Percentiles rank a stretch among this genome's conserved stretches.
These are phyloP conservation scores for Trypanosoma cruzi DNA, from an alignment of 208 protist genomes.

Conservation along the genomic window DNA sequence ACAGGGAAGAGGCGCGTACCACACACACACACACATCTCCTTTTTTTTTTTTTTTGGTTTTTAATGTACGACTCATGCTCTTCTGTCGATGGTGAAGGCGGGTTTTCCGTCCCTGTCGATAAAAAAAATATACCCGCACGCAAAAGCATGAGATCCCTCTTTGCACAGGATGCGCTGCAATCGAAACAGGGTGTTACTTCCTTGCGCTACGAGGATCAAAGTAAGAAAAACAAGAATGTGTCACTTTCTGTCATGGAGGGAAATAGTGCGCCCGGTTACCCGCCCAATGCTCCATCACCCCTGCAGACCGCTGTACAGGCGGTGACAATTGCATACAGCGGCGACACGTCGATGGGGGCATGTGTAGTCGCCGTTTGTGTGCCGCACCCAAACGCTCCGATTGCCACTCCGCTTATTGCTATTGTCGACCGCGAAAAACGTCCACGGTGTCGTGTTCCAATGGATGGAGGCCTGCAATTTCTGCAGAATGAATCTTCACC, in stretches of 20 bases:
- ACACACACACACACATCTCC: background rate
- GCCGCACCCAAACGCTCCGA: conserved; percentile 26
- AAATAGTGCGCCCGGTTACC: background rate
- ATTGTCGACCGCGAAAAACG: conserved; percentile 34
- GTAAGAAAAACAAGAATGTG: background rate
- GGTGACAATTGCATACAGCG: conserved; percentile 53
- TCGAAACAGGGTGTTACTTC: conserved; percentile 31
- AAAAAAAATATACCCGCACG: conserved; percentile 1
- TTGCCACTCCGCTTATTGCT: conserved; percentile 19
- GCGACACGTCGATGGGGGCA: conserved; percentile 38
- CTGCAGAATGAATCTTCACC: conserved; percentile 28
- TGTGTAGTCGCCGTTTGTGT: conserved; percentile 57
- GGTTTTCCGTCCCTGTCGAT: background rate
- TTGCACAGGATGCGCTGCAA: conserved; percentile 30
- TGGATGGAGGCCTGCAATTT: conserved; percentile 25
- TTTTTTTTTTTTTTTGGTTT: conserved; percentile 17
- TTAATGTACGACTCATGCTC: conserved; percentile 19
- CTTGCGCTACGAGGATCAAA: conserved; percentile 20
- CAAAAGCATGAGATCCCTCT: conserved; percentile 30
- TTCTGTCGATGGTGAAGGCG: conserved; percentile 11
- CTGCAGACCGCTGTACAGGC: conserved; percentile 48
- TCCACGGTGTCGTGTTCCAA: conserved; percentile 27
- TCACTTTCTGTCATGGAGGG: conserved; percentile 15
- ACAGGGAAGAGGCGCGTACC: background rate
- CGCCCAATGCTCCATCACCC: conserved; percentile 19